phyloP scores from a whole-genome alignment of 2,329 filamentous ascomycete species.

The Xylariomycetidae sp. region DNA sequence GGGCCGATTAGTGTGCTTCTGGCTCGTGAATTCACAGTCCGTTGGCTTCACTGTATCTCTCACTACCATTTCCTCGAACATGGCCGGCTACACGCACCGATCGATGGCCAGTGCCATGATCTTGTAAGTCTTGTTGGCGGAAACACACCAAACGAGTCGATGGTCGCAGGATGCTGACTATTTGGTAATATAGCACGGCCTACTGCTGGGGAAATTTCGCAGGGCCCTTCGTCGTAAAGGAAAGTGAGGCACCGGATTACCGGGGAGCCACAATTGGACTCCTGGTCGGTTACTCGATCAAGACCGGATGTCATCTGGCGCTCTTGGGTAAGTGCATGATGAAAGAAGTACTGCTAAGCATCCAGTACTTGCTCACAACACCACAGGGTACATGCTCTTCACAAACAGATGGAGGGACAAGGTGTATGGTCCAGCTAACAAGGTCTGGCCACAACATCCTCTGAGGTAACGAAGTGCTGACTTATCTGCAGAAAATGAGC shows the following conservation, averaged over 20 bases:
- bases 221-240: conserved; percentile 31
- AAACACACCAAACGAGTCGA: not conserved
- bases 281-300: conserved; percentile 33
- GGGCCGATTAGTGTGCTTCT: conserved; percentile 29
- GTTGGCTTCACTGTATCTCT: conserved; percentile 31
- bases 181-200: conserved; percentile 19
- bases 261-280: conserved; percentile 31
- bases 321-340: conserved; percentile 23
- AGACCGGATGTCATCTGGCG: conserved; percentile 28
- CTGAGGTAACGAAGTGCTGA: not conserved
- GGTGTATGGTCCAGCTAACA: conserved; percentile 28
- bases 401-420: conserved; percentile 27
- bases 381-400: conserved; percentile 12
- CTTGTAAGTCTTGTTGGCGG: conserved; percentile 17
- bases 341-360: not conserved
- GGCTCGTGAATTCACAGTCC: conserved; percentile 31
- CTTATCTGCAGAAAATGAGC: conserved; percentile 11
- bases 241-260: conserved; percentile 27
- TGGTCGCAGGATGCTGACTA: not conserved
- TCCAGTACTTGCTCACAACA: not conserved
- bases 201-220: conserved; percentile 35
- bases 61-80: conserved; percentile 29
- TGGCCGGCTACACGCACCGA: conserved; percentile 31
- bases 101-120: conserved; percentile 28
- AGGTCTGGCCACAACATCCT: conserved; percentile 12